Evolutionary conservation across 148 eudicot genomes (phyloP).

Genomic region (Rhododendron ovatum): DNA sequence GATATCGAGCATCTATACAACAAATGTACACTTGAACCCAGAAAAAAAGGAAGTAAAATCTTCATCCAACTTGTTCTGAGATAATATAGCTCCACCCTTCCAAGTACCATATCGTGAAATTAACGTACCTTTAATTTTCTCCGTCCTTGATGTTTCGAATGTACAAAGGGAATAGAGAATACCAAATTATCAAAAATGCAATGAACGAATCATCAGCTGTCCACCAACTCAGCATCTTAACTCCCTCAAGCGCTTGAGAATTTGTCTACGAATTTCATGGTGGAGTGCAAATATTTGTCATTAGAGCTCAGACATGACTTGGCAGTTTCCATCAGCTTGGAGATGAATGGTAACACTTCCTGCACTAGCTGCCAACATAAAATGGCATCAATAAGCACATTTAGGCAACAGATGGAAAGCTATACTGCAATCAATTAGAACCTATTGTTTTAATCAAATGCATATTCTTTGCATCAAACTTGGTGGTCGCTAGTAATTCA

Average conservation of each 20-base stretch:
- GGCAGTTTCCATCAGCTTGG: slow-evolving; percentile 47
- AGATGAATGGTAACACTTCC: slow-evolving; percentile 29
- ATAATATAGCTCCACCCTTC: background rate
- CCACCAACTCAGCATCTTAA: background rate
- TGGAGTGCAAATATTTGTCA: slow-evolving; percentile 37
- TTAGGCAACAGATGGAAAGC: background rate
- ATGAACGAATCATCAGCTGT: background rate
- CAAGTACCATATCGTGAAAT: background rate
- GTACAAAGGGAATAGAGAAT: background rate
- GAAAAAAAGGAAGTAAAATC: background rate
- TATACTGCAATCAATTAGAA: background rate
- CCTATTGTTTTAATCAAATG: background rate
- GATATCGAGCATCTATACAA: background rate
- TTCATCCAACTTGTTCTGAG: background rate
- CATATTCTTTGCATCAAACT: background rate
- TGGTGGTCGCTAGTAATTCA: background rate
- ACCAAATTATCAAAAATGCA: background rate
- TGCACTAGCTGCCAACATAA: slow-evolving; percentile 20
- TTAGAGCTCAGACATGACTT: slow-evolving; percentile 30
- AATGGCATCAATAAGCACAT: background rate
- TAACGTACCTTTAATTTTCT: background rate
- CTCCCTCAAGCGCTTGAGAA: background rate
- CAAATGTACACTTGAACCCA: background rate
- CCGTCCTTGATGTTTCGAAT: background rate
- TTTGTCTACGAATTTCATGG: slow-evolving; percentile 23